A percentile compares a stretch with the other conserved stretches of the same genome.
Evolutionary conservation across 1,139 yeast genomes (phyloP).

Genomic region (Arxiozyma slooffiae): DNA sequence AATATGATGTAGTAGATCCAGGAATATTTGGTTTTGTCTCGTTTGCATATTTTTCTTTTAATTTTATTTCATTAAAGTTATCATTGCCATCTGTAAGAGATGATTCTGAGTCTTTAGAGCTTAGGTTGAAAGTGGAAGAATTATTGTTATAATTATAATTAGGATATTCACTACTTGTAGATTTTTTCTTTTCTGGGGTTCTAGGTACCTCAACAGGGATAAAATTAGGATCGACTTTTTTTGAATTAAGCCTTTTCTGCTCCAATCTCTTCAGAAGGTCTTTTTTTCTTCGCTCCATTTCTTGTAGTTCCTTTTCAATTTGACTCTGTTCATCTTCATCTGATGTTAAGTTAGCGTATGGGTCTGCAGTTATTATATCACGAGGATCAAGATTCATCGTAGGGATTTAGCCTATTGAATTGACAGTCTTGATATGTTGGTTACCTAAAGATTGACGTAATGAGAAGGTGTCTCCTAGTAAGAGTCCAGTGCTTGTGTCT

Average conservation of each 20-base stretch:
- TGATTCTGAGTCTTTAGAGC: neutral
- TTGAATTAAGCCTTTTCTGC: slow-evolving; percentile 13
- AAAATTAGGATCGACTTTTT: slow-evolving; percentile 19
- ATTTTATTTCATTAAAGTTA: slow-evolving; percentile 10
- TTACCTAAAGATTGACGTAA: too few species aligned
- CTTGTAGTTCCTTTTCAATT: slow-evolving; percentile 21
- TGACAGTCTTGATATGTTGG: neutral
- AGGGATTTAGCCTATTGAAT: neutral
- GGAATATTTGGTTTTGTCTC: neutral
- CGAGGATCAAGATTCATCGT: slow-evolving; percentile 22
- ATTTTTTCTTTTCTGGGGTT: slow-evolving; percentile 17
- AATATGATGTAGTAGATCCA: slow-evolving; percentile 26
- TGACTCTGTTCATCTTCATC: slow-evolving; percentile 21
- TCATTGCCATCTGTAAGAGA: neutral
- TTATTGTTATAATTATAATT: neutral
- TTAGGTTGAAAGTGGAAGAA: too few species aligned
- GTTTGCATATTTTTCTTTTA: slow-evolving; percentile 4
- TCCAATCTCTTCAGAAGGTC: slow-evolving; percentile 20
- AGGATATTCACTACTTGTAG: neutral
- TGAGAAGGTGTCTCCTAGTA: neutral
- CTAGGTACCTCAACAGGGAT: slow-evolving; percentile 17
- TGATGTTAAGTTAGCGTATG: slow-evolving; percentile 19
- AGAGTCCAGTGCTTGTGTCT: neutral
- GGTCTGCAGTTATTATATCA: slow-evolving; percentile 16
- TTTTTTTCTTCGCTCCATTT: slow-evolving; percentile 21